Conservation (phyloP, 345 rosid genomes). For the Linum tenue region DNA sequence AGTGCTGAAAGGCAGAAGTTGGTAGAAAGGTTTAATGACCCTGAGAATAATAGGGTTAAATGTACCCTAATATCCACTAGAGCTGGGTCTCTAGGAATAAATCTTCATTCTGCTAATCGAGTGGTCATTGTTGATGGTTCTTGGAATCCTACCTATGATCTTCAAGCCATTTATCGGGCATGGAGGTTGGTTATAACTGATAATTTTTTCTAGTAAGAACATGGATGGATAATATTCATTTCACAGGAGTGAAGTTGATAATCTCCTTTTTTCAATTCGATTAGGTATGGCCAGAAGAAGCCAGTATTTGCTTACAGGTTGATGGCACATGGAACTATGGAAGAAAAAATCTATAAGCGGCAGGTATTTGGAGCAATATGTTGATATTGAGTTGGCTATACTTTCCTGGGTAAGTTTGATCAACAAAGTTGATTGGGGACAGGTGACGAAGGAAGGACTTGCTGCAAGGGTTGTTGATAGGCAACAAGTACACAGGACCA, state of each 20-base stretch:
- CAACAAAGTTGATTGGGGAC: slow-evolving; percentile 20
- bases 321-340: slow-evolving; percentile 97
- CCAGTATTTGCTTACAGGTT: slow-evolving; percentile 92
- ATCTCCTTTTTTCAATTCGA: slow-evolving; percentile 3
- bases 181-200: slow-evolving; percentile 56
- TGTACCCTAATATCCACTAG: slow-evolving; percentile 91
- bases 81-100: slow-evolving; percentile 97
- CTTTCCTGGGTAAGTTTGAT: slow-evolving; percentile 14
- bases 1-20: slow-evolving; percentile 91
- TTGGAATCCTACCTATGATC: slow-evolving; percentile 98
- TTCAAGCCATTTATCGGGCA: slow-evolving; percentile 95
- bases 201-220: slow-evolving; percentile 1
- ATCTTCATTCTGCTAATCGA: slow-evolving; percentile 94
- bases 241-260: slow-evolving; percentile 6
- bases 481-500: slow-evolving; percentile 91
- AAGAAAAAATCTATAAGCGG: slow-evolving; percentile 95
- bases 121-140: slow-evolving; percentile 97
- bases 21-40: slow-evolving; percentile 91
- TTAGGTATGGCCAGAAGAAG: slow-evolving; percentile 92
- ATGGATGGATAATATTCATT: neutral
- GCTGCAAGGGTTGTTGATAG: slow-evolving; percentile 99
- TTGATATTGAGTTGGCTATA: slow-evolving; percentile 2
- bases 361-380: slow-evolving; percentile 46
- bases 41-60: slow-evolving; percentile 67
- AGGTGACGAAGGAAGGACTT: slow-evolving; percentile 98